Evolutionary conservation across 176 grass and related monocot genomes (phyloP).

Genomic region (Bromus sterilis): DNA sequence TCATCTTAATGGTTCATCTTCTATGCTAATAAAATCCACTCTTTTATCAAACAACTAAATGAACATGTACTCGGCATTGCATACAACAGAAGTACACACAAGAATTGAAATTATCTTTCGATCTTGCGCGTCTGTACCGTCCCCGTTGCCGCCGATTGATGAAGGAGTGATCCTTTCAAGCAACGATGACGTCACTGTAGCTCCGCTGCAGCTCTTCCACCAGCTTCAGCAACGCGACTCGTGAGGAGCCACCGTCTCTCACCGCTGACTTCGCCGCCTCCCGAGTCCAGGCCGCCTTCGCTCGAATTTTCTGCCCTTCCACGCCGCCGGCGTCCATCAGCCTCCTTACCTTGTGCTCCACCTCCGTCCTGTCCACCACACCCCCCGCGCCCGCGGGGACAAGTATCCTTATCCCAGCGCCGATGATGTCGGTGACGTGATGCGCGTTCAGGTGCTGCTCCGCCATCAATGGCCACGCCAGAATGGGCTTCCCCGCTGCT

Average conservation of each 20-base stretch:
- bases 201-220: slow-evolving; percentile 28
- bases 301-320: slow-evolving; percentile 7
- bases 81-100: too few relatives aligned
- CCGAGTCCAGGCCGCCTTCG: background rate
- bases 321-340: slow-evolving; percentile 25
- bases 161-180: background rate
- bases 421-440: slow-evolving; percentile 46
- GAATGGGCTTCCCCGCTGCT: slow-evolving; percentile 37
- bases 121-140: background rate
- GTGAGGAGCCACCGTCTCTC: slow-evolving; percentile 28
- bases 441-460: slow-evolving; percentile 57
- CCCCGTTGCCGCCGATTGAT: background rate
- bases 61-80: too few relatives aligned
- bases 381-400: background rate
- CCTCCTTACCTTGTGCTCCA: slow-evolving; percentile 33
- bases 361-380: slow-evolving; percentile 13
- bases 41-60: too few relatives aligned
- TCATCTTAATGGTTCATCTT: too few relatives aligned
- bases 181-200: background rate
- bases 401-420: slow-evolving; percentile 23
- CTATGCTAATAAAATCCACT: too few relatives aligned
- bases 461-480: slow-evolving; percentile 61
- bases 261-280: slow-evolving; percentile 12
- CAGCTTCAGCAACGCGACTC: slow-evolving; percentile 19
- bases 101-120: background rate